Conservation (phyloP, 345 rosid species). For the Brassica juncea region DNA sequence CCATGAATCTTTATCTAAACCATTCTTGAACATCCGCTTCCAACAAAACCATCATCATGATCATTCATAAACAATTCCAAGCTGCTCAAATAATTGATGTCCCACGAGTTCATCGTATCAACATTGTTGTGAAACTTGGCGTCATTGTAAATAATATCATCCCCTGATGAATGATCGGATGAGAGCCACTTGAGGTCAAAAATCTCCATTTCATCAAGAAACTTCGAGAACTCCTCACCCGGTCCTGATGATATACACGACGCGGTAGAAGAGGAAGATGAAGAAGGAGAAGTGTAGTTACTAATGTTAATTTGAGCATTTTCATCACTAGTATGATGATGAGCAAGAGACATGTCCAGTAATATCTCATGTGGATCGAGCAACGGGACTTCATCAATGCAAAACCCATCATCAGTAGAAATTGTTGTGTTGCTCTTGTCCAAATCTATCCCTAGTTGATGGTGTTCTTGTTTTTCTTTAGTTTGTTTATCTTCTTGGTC, state of each 20-base stretch:
- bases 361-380: constrained; percentile 69
- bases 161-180: constrained; percentile 22
- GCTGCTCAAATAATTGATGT: constrained; percentile 51
- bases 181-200: constrained; percentile 38
- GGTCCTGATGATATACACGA: constrained; percentile 28
- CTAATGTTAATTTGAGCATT: constrained; percentile 20
- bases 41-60: constrained; percentile 35
- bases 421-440: constrained; percentile 17
- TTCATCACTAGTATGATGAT: constrained; percentile 44
- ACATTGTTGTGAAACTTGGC: constrained; percentile 27
- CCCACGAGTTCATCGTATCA: constrained; percentile 53
- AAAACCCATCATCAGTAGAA: constrained; percentile 47
- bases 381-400: constrained; percentile 79
- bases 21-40: constrained; percentile 37
- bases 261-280: constrained; percentile 31
- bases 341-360: constrained; percentile 29
- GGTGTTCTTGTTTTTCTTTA: constrained; percentile 17
- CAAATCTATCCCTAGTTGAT: constrained; percentile 17
- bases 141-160: constrained; percentile 12
- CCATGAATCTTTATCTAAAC: constrained; percentile 35
- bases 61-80: constrained; percentile 59
- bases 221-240: constrained; percentile 37
- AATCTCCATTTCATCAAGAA: constrained; percentile 38
- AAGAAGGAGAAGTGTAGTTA: constrained; percentile 28
- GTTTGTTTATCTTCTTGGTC: constrained; percentile 22